Conservation (phyloP, 805 yeast species). For the Schwanniomyces polymorphus region DNA sequence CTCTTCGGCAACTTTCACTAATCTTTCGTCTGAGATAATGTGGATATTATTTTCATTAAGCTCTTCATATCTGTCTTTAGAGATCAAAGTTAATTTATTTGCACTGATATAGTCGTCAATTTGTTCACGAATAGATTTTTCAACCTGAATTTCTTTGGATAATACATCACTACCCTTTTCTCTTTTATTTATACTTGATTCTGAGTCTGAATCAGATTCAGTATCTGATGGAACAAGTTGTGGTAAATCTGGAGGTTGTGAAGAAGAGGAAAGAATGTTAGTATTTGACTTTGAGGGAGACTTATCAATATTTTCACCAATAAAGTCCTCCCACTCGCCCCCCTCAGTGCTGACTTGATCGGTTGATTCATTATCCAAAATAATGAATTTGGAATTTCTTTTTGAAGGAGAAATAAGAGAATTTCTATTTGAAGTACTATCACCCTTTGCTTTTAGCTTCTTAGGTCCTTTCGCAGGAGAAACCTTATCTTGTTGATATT, state of each 20-base stretch:
- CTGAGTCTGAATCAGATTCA: constrained; percentile 9
- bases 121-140: constrained; percentile 15
- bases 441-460: constrained; percentile 13
- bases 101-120: constrained; percentile 34
- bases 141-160: constrained; percentile 14
- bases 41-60: constrained; percentile 24
- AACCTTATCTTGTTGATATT: constrained; percentile 4
- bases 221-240: constrained; percentile 23
- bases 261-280: neutral
- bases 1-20: constrained; percentile 18
- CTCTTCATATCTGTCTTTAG: constrained; percentile 31
- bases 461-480: constrained; percentile 13
- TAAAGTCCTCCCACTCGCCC: constrained; percentile 41
- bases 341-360: constrained; percentile 18
- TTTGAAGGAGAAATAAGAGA: constrained; percentile 31
- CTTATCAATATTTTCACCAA: constrained; percentile 23
- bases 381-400: constrained; percentile 31
- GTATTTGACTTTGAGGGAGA: constrained; percentile 23
- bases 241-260: constrained; percentile 2
- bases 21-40: constrained; percentile 20
- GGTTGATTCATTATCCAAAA: constrained; percentile 23
- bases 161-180: constrained; percentile 8
- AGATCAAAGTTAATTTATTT: constrained; percentile 29
- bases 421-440: neutral
- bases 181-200: neutral